phyloP scores from a whole-genome alignment of 139 green algal species.

The Volvox reticuliferus region DNA sequence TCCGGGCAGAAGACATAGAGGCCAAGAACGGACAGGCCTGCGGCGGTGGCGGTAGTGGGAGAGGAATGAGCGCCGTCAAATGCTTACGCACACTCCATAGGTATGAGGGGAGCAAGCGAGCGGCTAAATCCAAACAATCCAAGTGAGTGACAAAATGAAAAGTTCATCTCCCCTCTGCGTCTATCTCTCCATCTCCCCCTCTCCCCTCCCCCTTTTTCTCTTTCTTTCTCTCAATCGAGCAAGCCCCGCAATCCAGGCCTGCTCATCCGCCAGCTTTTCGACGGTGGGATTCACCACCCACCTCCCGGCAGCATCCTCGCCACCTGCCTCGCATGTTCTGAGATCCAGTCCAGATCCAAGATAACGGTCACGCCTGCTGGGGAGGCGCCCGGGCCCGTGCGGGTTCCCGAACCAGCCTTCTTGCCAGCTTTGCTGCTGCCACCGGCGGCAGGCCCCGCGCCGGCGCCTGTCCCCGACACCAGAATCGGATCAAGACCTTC shows the following conservation, averaged over 20 bases:
- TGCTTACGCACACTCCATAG: neutral
- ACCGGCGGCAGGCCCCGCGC: constrained; percentile 1
- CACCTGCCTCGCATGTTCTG: constrained; percentile 73
- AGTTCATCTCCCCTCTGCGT: neutral
- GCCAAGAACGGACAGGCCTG: constrained; percentile 62
- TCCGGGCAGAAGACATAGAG: constrained; percentile 64
- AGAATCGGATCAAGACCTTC: constrained; percentile 4
- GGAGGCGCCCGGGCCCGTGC: neutral
- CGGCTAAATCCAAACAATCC: no score
- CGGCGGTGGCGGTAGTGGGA: neutral
- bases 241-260: neutral
- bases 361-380: constrained; percentile 23
- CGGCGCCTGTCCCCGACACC: neutral
- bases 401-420: neutral
- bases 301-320: constrained; percentile 72
- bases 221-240: no score
- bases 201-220: neutral
- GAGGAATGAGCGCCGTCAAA: neutral
- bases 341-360: constrained; percentile 68
- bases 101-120: neutral
- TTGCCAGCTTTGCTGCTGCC: constrained; percentile 19
- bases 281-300: constrained; percentile 3
- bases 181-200: neutral
- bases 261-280: neutral
- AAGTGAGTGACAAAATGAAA: neutral